These are phyloP conservation scores for Petrea volubilis DNA, from an alignment of 257 asterid genomes.

Conservation along the genomic window DNA sequence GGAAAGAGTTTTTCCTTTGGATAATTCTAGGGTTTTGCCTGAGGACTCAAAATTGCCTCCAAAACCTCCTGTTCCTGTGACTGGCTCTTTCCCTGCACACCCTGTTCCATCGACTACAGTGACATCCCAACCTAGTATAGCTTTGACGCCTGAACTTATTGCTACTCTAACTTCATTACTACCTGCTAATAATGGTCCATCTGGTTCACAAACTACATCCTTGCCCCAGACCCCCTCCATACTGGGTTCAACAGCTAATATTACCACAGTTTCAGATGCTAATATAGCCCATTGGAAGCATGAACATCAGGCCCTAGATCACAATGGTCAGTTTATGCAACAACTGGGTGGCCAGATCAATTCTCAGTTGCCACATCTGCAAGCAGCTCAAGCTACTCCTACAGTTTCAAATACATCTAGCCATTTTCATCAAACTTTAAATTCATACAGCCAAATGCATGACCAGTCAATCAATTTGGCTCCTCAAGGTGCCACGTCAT, in stretches of 20 bases:
- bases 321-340: constrained; percentile 43
- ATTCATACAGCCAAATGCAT: constrained; percentile 46
- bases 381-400: constrained; percentile 50
- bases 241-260: constrained; percentile 38
- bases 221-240: constrained; percentile 36
- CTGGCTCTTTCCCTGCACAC: constrained; percentile 44
- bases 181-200: constrained; percentile 47
- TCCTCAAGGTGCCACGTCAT: constrained; percentile 42
- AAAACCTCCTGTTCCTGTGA: constrained; percentile 39
- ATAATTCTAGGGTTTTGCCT: constrained; percentile 41
- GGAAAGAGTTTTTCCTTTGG: constrained; percentile 40
- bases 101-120: constrained; percentile 50
- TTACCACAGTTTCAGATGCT: constrained; percentile 44
- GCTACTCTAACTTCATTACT: constrained; percentile 73
- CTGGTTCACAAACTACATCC: constrained; percentile 47
- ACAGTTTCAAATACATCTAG: constrained; percentile 33
- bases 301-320: constrained; percentile 44
- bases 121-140: constrained; percentile 56
- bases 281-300: constrained; percentile 54
- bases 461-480: constrained; percentile 39
- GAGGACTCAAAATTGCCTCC: constrained; percentile 49
- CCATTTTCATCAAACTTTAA: constrained; percentile 43
- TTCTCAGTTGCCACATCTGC: constrained; percentile 46
- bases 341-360: constrained; percentile 49
- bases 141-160: constrained; percentile 91